Evolutionary conservation across 164 flowering plant species (phyloP), one percentile per base, ranked within the genome.

Genomic region (Dillenia turbinata): DNA sequence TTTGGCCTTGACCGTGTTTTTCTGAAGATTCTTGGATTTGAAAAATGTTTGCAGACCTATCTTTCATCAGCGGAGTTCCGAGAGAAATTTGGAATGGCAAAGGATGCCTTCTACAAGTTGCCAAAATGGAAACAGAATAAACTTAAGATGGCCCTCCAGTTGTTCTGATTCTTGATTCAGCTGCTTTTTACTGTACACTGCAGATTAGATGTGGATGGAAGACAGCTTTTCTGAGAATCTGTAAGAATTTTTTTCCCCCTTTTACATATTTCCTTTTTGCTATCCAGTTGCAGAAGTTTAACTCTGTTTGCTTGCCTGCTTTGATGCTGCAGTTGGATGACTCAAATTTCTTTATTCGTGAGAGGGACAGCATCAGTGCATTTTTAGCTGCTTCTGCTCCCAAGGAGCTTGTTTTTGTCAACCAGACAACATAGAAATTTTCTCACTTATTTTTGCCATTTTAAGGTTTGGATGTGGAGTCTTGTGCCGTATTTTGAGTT

Each of bases 71-170:
- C 57, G 66, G 99, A 92, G 75, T 95, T 95, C 77, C 77, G 71
- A 63, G 89, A 88, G 85, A 89, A 91, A 73, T 89, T 95, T 58
- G 92, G 88, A 59, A 88, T 89, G 94, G 3, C 85, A 19, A 95
- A 88, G 69, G 89, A 81, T 22, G 90, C 86, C 26, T 95, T 95
- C 81, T 82, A 83, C 57, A 94, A 89, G 87, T 71, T 88, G 59
- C 96, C 99, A 5, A 94, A 94, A 66, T 94, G 99, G 99, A 94
- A 86, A 73, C 99, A 94, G 79, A 91, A 94, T 72, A 91, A 94
- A 85, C 83, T 85, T 49, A 94, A 94, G 77, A 88, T 88, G 92
- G 87, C 96, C 26, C 85, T 94, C 70, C 87, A 88, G 8, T 73
- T 94, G 69, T 94, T 94, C 77, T 94, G 73, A 84, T 65, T 63